Evolutionary conservation across 345 rosid genomes (phyloP).

Genomic region (Hypericum perforatum): DNA sequence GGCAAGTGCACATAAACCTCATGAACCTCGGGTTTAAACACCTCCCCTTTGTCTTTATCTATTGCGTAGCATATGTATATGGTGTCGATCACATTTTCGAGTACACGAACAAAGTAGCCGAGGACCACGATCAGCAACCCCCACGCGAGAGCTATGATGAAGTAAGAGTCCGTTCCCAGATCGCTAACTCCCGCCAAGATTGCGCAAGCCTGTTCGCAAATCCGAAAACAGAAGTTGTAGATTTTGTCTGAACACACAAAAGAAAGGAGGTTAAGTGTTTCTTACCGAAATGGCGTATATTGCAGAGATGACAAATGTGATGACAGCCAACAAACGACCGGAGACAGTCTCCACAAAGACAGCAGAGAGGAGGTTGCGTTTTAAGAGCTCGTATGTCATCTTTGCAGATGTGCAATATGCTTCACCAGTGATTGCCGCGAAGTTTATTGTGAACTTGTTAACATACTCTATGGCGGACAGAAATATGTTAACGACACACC

Average conservation of each 20-base stretch:
- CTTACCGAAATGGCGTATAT: constrained; percentile 69
- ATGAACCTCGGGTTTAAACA: constrained; percentile 72
- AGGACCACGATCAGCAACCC: constrained; percentile 38
- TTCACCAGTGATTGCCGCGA: constrained; percentile 88
- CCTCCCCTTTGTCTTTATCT: constrained; percentile 78
- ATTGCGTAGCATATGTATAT: constrained; percentile 74
- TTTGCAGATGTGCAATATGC: constrained; percentile 76
- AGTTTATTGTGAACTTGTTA: constrained; percentile 89
- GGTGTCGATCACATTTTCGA: constrained; percentile 78
- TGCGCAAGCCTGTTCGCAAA: constrained; percentile 47
- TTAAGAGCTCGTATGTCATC: constrained; percentile 84
- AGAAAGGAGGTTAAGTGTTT: neutral
- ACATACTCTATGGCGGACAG: constrained; percentile 61
- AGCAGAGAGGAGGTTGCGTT: constrained; percentile 82
- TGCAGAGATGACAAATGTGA: constrained; percentile 64
- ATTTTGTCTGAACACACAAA: too few relatives aligned
- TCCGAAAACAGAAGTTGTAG: neutral
- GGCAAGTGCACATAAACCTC: constrained; percentile 79
- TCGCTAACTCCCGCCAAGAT: constrained; percentile 50
- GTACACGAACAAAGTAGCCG: constrained; percentile 61
- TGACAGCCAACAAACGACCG: constrained; percentile 59
- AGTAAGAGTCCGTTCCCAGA: constrained; percentile 50
- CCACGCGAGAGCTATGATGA: constrained; percentile 58
- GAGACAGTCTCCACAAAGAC: constrained; percentile 84
- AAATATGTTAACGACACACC: constrained; percentile 52